Conservation (phyloP, 345 rosid species). For the Gossypium mustelinum region DNA sequence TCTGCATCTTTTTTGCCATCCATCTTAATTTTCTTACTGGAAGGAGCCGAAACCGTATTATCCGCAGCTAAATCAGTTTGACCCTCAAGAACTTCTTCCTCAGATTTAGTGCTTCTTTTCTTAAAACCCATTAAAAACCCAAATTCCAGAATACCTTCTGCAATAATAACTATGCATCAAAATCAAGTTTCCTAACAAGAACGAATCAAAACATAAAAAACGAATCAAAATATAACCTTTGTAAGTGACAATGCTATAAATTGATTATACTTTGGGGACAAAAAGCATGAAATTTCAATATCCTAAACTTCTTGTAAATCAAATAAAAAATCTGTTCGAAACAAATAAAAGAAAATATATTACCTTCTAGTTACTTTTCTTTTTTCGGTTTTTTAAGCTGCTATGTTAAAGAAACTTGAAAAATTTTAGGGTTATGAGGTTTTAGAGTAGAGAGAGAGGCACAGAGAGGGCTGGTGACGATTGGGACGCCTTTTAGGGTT, state of each 20-base stretch:
- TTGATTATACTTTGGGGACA: neutral
- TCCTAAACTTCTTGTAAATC: neutral
- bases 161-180: neutral
- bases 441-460: neutral
- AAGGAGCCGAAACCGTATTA: constrained; percentile 17
- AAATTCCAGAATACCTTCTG: neutral
- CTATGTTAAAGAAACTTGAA: neutral
- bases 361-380: neutral
- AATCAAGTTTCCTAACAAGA: neutral
- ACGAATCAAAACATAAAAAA: neutral
- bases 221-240: neutral
- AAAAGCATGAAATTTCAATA: neutral
- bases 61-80: constrained; percentile 14
- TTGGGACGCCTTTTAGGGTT: neutral
- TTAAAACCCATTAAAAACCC: constrained; percentile 48
- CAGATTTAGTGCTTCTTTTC: constrained; percentile 42
- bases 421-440: neutral
- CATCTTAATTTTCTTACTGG: constrained; percentile 46
- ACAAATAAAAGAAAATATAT: neutral
- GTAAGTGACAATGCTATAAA: neutral
- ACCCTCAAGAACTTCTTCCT: constrained; percentile 33
- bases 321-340: neutral
- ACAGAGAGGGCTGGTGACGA: neutral
- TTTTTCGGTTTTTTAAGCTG: neutral
- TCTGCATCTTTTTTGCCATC: constrained; percentile 21